Evolutionary conservation across 164 flowering plant species (phyloP), one percentile per base, ranked within the genome.

Genomic region (Chimonanthus praecox): DNA sequence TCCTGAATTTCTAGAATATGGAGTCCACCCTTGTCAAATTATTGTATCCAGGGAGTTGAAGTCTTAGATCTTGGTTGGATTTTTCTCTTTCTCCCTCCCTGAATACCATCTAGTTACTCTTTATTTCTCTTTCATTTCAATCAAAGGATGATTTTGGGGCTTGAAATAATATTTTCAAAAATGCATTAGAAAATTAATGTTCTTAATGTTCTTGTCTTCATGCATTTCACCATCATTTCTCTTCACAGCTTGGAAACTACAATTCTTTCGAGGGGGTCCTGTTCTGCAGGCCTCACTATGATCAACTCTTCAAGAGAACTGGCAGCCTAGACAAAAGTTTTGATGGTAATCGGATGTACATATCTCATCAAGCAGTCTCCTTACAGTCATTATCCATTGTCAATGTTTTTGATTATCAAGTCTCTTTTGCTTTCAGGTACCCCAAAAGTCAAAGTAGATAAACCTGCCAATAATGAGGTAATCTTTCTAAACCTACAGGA

Each of bases 321-420:
- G 98, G 98, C 62, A 94, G 98, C 65, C 84, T 94, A 13, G 96
- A 92, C 76, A 94, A 94, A 75, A 94, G 98, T 81, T 94, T 94
- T 74, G 97, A 94, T 83, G 98, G 98, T 93, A 83, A 73, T 5
- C 5, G 16, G 21, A 5, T 2, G 11, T 49, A 7, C 46, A 71
- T 6, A 49, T 10, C 21, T 64, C 54, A 48, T 20, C 15, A 49
- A 6, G 13, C 10, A 46, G 49, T 72, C 49, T 16, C 10, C 16
- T 21, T 4, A 20, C 43, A 3, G 58, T 45, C 15, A 58, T n/a
- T 47, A 51, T 48, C 60, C 15, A 63, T 18, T 7, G 2, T 63
- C 18, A 15, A 63, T 13, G 16, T 65, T 43, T 44, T 65, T 9
- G 8, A 44, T 10, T 7, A 63, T 61, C 7, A 9, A 44, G 72